Conservation (phyloP, 129 eudicot genomes). For the Centaurea solstitialis region DNA sequence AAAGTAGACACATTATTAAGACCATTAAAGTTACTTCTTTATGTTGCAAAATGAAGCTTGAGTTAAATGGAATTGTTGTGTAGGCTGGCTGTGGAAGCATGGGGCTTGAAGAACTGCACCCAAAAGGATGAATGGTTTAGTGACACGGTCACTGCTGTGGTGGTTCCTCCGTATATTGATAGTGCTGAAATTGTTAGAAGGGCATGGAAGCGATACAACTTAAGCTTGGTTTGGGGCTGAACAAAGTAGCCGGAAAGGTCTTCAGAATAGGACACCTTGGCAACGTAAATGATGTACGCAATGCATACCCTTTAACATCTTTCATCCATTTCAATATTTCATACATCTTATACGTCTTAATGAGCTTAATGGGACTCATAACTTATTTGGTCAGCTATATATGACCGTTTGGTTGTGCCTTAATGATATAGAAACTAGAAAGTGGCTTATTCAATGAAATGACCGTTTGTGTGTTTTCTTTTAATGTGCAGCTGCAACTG, state of each 20-base stretch:
- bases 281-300: constrained; percentile 73
- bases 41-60: background rate
- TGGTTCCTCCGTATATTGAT: constrained; percentile 85
- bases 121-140: constrained; percentile 95
- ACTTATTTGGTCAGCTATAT: no score
- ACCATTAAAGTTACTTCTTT: background rate
- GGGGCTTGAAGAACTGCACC: constrained; percentile 98
- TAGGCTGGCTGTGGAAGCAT: constrained; percentile 96
- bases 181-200: constrained; percentile 80
- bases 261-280: constrained; percentile 99
- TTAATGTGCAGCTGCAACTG: constrained; percentile 75
- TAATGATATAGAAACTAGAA: no score
- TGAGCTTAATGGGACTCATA: no score
- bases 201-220: constrained; percentile 90
- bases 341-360: background rate
- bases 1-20: no score
- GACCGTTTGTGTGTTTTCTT: background rate
- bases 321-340: background rate
- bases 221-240: constrained; percentile 88
- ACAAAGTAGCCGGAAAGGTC: constrained; percentile 96
- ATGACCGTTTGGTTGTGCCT: no score
- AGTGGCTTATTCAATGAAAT: no score
- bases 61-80: constrained; percentile 1
- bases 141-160: constrained; percentile 95
- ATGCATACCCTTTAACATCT: background rate